Evolutionary conservation across 2,329 filamentous ascomycete species (phyloP), one percentile per base, ranked within the genome.

Genomic region (Waltergamsia citrina): DNA sequence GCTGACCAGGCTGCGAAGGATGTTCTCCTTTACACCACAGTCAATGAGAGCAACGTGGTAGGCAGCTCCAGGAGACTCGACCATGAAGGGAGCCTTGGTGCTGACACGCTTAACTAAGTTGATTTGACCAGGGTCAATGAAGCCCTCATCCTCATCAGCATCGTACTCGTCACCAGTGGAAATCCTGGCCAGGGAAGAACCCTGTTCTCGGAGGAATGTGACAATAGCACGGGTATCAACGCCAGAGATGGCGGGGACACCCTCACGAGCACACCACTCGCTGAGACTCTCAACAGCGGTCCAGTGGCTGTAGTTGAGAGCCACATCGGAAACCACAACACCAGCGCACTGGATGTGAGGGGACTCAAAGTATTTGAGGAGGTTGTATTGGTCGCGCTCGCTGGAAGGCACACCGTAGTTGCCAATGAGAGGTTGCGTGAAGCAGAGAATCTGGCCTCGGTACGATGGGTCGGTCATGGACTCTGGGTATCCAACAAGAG

Each of bases 1-100:
- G 62, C 75, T 81, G 53, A 96, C 88, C 40, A 98, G 71, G 58
- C 85, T 93, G 53, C 92, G 86, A 39, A 98, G 79, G 51, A 98
- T 98, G 69, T 98, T 98, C 75, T 98, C 92, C 76, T 98, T 98
- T 47, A 96, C 92, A 69, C 92, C 92, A 53, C 92, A 98, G 65
- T 98, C 92, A 55, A 98, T 82, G 47, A 98, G 74, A 38, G 90
- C 92, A 47, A 98, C 78, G 65, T 98, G 92, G 57, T 85, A 81
- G 51, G 82, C 78, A 43, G 90, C 86, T 45, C 81, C 75, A 21
- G 79, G 75, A 33, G 88, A 87, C 57, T 85, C 82, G 44, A 96
- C 83, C 51, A 96, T 86, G 69, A 96, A 98, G 27, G 92, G 92
- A 43, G 88, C 85, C 70, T 98, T 98, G 62, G 92, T 98, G 70